Percentiles rank a stretch among this genome's conserved stretches.
Conservation (phyloP, 2,329 filamentous ascomycete genomes). For the Trichophyton simii region DNA sequence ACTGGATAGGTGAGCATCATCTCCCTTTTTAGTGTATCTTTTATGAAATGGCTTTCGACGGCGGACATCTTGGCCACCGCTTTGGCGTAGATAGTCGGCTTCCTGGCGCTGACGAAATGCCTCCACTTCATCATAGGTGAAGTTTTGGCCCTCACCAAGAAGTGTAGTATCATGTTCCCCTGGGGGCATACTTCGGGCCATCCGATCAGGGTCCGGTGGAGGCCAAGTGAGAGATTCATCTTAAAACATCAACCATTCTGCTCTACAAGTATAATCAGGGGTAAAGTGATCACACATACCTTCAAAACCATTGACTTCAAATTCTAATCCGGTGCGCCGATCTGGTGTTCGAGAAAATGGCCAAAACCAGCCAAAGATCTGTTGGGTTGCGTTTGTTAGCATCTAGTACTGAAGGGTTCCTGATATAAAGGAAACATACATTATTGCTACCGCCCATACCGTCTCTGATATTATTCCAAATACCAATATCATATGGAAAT, state of each 20-base stretch:
- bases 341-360: slow-evolving; percentile 43
- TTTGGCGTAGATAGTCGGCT: slow-evolving; percentile 37
- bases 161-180: slow-evolving; percentile 7
- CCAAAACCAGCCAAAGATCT: slow-evolving; percentile 48
- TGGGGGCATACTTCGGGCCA: slow-evolving; percentile 25
- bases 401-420: too few relatives aligned
- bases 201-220: slow-evolving; percentile 39
- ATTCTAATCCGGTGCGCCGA: slow-evolving; percentile 36
- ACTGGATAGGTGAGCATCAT: slow-evolving; percentile 12
- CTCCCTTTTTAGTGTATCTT: slow-evolving; percentile 19
- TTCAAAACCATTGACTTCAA: slow-evolving; percentile 50
- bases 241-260: background rate
- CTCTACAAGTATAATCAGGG: too few relatives aligned
- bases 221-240: slow-evolving; percentile 33
- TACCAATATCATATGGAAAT: slow-evolving; percentile 54
- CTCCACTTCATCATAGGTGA: slow-evolving; percentile 33
- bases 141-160: slow-evolving; percentile 10
- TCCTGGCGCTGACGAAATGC: slow-evolving; percentile 44
- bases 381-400: slow-evolving; percentile 6
- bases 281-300: slow-evolving; percentile 21
- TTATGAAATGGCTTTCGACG: slow-evolving; percentile 33
- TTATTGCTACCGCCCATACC: slow-evolving; percentile 46
- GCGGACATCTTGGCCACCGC: slow-evolving; percentile 23
- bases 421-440: slow-evolving; percentile 14
- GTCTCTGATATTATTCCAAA: slow-evolving; percentile 46